Evolutionary conservation across 805 yeast genomes (phyloP).

Genomic region (Yueomyces sp.): DNA sequence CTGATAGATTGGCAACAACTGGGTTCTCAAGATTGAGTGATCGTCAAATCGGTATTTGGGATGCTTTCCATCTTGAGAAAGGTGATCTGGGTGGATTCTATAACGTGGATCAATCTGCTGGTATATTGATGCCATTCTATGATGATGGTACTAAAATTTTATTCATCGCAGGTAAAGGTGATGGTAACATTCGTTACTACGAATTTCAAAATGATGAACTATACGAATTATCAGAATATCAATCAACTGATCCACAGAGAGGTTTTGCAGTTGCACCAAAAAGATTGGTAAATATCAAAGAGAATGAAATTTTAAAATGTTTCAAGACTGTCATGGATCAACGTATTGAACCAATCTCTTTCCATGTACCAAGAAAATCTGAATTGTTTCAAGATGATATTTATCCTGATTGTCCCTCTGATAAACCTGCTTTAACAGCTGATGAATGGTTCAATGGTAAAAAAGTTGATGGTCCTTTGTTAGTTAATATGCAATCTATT

Average conservation of each 20-base stretch:
- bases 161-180: constrained; percentile 94
- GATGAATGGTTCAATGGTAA: constrained; percentile 68
- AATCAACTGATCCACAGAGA: constrained; percentile 86
- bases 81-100: constrained; percentile 89
- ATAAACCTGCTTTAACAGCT: constrained; percentile 63
- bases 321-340: constrained; percentile 83
- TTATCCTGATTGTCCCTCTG: constrained; percentile 82
- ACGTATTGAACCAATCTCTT: constrained; percentile 79
- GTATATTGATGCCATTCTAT: constrained; percentile 82
- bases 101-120: constrained; percentile 80
- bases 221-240: constrained; percentile 75
- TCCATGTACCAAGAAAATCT: constrained; percentile 85
- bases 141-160: constrained; percentile 72
- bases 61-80: constrained; percentile 50
- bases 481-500: constrained; percentile 60
- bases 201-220: constrained; percentile 81
- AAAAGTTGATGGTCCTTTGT: constrained; percentile 72
- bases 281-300: constrained; percentile 59
- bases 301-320: constrained; percentile 71
- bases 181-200: constrained; percentile 89
- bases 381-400: constrained; percentile 89
- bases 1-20: constrained; percentile 78
- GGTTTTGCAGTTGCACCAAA: constrained; percentile 90
- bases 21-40: constrained; percentile 90
- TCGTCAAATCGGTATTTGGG: constrained; percentile 94